Conservation (phyloP, 2,329 filamentous ascomycete species). For the Aspergillus fumigatiaffinis region DNA sequence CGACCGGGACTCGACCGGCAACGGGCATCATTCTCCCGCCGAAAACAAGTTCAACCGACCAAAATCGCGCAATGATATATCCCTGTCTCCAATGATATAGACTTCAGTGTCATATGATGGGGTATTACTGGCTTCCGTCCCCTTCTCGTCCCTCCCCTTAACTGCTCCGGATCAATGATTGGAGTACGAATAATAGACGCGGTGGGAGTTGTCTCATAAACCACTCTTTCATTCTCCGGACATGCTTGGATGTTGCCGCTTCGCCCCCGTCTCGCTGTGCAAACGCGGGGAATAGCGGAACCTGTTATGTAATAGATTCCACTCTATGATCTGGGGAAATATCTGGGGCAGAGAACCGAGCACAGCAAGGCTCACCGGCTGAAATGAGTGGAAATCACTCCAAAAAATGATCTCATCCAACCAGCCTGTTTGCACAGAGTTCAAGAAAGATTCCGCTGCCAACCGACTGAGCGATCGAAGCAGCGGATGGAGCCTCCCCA, state of each 20-base stretch:
- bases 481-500: not conserved
- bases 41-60: not conserved
- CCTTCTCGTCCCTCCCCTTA: not conserved
- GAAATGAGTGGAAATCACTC: not conserved
- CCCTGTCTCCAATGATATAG: not conserved
- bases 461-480: not conserved
- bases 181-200: not conserved
- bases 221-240: not conserved
- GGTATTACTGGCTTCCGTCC: not conserved
- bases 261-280: conserved; percentile 1
- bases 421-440: not conserved
- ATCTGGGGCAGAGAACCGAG: conserved; percentile 1
- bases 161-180: not conserved
- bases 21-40: not conserved
- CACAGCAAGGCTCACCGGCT: not conserved
- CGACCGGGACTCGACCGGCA: not conserved
- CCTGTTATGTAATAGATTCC: conserved; percentile 31
- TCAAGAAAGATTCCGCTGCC: not conserved
- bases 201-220: not conserved
- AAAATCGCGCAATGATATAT: not conserved
- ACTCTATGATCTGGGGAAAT: conserved; percentile 12
- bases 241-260: conserved; percentile 1
- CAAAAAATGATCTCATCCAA: not conserved
- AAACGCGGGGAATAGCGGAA: conserved; percentile 24
- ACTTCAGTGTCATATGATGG: not conserved